Evolutionary conservation across 2,329 filamentous ascomycete genomes (phyloP).

Genomic region (Sporothrix pseudoabietina): DNA sequence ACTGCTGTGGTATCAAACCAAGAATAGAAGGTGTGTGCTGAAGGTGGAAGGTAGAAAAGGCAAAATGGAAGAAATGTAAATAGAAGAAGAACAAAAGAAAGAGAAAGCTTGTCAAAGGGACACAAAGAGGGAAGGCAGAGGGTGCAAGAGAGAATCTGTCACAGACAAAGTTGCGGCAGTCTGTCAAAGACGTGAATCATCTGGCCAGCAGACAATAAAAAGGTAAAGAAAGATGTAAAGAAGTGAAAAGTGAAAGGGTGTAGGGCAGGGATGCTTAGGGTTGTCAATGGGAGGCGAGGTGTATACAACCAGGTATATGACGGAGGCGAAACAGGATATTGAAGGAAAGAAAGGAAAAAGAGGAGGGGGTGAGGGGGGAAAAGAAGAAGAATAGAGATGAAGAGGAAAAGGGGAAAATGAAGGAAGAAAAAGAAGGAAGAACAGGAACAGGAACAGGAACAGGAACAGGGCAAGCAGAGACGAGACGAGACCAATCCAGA

Average conservation of each 20-base stretch:
- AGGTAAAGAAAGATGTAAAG: neutral
- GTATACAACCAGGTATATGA: conserved; percentile 10
- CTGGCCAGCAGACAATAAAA: conserved; percentile 22
- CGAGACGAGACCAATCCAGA: conserved; percentile 1
- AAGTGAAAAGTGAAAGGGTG: neutral
- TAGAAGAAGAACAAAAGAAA: conserved; percentile 4
- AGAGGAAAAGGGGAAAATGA: too few relatives aligned
- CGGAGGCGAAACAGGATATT: conserved; percentile 4
- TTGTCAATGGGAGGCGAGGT: neutral
- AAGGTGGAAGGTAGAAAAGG: neutral
- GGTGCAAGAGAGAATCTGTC: neutral
- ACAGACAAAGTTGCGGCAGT: neutral
- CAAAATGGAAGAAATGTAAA: neutral
- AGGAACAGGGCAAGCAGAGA: neutral
- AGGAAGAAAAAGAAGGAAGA: neutral
- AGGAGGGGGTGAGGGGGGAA: neutral
- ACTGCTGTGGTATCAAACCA: conserved; percentile 11
- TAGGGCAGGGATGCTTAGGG: neutral
- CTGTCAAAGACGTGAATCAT: conserved; percentile 20
- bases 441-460: neutral
- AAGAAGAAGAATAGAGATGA: neutral
- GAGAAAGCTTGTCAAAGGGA: conserved; percentile 20
- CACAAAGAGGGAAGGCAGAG: neutral
- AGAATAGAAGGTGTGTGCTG: neutral
- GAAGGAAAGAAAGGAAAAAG: neutral